Base-by-base conservation (phyloP, 1,284 basidiomycete genomes). In the Cystobasidiaceae sp. region DNA sequence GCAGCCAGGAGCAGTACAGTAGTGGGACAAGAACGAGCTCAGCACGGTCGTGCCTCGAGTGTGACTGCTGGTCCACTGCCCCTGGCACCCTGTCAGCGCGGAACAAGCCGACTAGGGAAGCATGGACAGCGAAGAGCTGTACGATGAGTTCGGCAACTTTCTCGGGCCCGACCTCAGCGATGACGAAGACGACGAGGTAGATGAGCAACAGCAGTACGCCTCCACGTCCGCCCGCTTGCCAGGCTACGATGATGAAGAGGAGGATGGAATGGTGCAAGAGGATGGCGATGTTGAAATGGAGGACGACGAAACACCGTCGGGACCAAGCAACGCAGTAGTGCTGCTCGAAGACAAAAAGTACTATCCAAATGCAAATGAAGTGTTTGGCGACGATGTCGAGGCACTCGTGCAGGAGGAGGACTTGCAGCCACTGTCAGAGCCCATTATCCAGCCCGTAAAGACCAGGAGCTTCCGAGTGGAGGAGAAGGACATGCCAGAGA, bases 331-430 rank as follows among this genome's bases (percentile, higher is more conserved):
- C n/a, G 65, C 65, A 23, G 59, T 67, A 57, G 50, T 67, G 13
- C 39, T 67, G 32, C 57, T 98, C 74, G 96, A 98, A 77, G 90
- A 98, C 80, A 98, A 98, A 78, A 89, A 93, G 77, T 98, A 98
- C 79, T 98, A 98, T 75, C 91, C 92, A 7, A 88, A 88, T 11
- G 96, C 96, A 0, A 82, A 82, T 60, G 91, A 97, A 52, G 86
- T 94, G 0, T 98, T 98, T 76, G 96, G 94, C 7, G 82, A 85
- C 48, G 94, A 88, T 66, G 58, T 61, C 34, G 94, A 98, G 79
- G 89, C 94, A 0, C 79, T 98, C 73, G 96, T 99, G 1, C 93
- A 98, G 77, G 96, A 99, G 77, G 96, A 99, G 79, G 96, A 99
- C 75, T 85, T 90, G 3, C 96, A 99, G 77, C 92, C 90, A 6